phyloP scores from a whole-genome alignment of 108 stramenopile species.

The Cyclotella distinguenda region DNA sequence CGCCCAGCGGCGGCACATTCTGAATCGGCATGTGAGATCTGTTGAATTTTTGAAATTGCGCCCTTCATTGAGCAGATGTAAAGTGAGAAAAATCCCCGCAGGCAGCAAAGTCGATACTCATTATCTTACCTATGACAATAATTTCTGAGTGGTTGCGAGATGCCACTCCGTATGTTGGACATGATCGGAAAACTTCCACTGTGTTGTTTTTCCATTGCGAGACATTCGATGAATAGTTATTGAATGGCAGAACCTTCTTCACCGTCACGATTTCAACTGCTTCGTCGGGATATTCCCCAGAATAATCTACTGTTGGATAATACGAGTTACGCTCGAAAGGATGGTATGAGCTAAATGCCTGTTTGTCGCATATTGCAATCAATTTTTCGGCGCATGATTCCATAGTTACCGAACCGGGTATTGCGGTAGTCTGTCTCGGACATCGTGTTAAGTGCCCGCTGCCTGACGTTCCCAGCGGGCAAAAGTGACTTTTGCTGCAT shows the following conservation, averaged over 20 bases:
- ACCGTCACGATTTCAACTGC: slow-evolving; percentile 66
- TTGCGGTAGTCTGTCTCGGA: slow-evolving; percentile 60
- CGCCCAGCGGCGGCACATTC: slow-evolving; percentile 19
- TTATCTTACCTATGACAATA: too few relatives aligned
- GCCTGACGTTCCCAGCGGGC: slow-evolving; percentile 59
- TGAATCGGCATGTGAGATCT: slow-evolving; percentile 58
- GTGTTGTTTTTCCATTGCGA: slow-evolving; percentile 74
- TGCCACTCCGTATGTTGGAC: slow-evolving; percentile 55
- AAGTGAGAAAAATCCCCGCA: too few relatives aligned
- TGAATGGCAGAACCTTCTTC: slow-evolving; percentile 60
- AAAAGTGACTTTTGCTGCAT: slow-evolving; percentile 71
- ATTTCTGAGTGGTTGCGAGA: slow-evolving; percentile 10
- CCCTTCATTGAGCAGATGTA: too few relatives aligned
- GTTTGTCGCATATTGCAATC: slow-evolving; percentile 84
- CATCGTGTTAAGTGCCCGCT: slow-evolving; percentile 46
- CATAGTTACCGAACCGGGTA: slow-evolving; percentile 49
- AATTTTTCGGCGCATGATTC: slow-evolving; percentile 47
- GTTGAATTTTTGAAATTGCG: slow-evolving; percentile 71
- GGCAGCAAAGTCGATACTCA: too few relatives aligned
- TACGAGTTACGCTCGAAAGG: slow-evolving; percentile 55
- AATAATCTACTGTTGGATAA: slow-evolving; percentile 49
- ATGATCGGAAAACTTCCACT: slow-evolving; percentile 70
- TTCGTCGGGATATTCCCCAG: slow-evolving; percentile 25
- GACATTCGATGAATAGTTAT: slow-evolving; percentile 33
- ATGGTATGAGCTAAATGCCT: slow-evolving; percentile 24